These are phyloP conservation scores for Yamadazyma kanchanaburiensis DNA, from an alignment of 1,139 yeast species.

Conservation along the genomic window DNA sequence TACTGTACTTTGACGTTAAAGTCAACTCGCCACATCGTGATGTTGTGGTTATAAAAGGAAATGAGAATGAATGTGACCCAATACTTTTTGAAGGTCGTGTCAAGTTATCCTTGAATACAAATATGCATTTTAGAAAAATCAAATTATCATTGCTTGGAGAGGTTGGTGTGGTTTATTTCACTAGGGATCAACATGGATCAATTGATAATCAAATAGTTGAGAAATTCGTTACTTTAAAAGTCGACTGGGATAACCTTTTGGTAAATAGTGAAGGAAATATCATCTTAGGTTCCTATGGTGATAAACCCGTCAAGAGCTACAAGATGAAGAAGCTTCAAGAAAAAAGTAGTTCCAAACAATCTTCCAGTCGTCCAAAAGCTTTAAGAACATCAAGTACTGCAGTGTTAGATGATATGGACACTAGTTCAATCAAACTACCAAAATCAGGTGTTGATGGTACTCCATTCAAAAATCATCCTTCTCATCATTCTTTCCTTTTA, in stretches of 20 bases:
- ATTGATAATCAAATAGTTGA: constrained; percentile 47
- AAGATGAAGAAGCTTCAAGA: constrained; percentile 10
- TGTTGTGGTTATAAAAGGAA: constrained; percentile 51
- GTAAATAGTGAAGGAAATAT: constrained; percentile 44
- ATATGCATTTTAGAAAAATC: constrained; percentile 46
- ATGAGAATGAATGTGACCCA: constrained; percentile 55
- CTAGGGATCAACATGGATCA: constrained; percentile 31
- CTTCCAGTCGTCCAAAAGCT: constrained; percentile 14
- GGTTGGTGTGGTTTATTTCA: constrained; percentile 52
- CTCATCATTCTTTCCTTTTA: constrained; percentile 40
- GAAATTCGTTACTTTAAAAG: constrained; percentile 46
- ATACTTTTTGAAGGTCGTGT: constrained; percentile 54
- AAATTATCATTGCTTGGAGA: constrained; percentile 50
- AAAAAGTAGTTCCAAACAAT: background rate
- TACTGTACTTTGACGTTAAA: constrained; percentile 39
- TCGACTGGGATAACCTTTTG: constrained; percentile 60
- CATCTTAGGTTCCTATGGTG: constrained; percentile 41
- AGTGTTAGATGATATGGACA: constrained; percentile 4
- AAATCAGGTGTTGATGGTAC: constrained; percentile 44
- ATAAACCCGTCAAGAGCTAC: constrained; percentile 19
- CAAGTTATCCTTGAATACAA: constrained; percentile 52
- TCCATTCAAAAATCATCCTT: constrained; percentile 29
- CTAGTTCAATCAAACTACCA: constrained; percentile 22
- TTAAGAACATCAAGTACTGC: constrained; percentile 20
- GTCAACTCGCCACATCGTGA: constrained; percentile 53